Conservation (phyloP, 768 basidiomycete genomes). For the Calocera viscosa region DNA sequence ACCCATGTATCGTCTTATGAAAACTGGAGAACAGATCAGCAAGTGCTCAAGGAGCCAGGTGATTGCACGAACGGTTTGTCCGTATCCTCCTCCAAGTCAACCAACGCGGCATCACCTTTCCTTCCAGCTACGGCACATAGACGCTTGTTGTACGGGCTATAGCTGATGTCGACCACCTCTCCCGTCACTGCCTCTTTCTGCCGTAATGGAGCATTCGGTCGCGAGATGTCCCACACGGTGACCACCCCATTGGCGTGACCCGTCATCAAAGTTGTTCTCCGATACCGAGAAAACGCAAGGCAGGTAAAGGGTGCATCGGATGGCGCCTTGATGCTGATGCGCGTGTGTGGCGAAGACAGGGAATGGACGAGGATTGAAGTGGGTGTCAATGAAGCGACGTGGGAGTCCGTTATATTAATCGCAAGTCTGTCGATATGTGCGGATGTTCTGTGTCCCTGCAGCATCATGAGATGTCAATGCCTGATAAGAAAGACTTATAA, state of each 20-base stretch:
- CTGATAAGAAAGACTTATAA: not conserved
- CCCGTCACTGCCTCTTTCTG: not conserved
- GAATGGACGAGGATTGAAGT: not conserved
- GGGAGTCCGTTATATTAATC: not conserved
- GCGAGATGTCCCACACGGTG: not conserved
- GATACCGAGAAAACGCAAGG: not conserved
- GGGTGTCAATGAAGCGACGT: not conserved
- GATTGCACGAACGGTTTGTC: not conserved
- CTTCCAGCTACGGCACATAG: not conserved
- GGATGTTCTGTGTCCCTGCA: not conserved
- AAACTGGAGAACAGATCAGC: not conserved
- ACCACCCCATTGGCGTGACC: not conserved
- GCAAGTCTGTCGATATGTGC: not conserved
- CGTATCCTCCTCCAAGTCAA: not conserved
- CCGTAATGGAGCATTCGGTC: not conserved
- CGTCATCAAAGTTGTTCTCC: not conserved
- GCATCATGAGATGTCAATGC: not conserved
- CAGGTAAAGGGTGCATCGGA: not conserved
- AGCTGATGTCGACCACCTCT: not conserved
- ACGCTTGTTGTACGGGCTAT: not conserved
- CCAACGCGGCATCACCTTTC: not conserved
- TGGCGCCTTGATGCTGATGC: constrained; percentile 4
- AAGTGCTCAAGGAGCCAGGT: not conserved
- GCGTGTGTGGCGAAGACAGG: not conserved
- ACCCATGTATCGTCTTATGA: not conserved